These are phyloP conservation scores for Skeletonema marinoi DNA, from an alignment of 108 stramenopile genomes.

Conservation along the genomic window DNA sequence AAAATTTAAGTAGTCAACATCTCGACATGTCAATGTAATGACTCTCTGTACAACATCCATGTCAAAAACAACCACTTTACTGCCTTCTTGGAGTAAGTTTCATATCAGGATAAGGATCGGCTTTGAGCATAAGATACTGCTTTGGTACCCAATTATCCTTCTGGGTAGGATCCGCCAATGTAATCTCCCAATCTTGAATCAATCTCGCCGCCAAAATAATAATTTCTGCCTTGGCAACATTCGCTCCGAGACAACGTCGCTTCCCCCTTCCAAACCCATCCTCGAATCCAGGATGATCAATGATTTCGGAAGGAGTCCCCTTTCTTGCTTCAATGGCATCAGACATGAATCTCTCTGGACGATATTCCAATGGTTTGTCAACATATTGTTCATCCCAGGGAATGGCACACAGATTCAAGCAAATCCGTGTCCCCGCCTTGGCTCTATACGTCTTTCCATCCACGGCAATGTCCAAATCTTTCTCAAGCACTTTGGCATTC, in stretches of 20 bases:
- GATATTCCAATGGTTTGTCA: constrained; percentile 10
- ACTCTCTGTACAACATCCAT: too few relatives aligned
- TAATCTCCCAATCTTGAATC: constrained; percentile 40
- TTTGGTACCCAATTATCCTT: constrained; percentile 15
- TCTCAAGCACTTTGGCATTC: constrained; percentile 3
- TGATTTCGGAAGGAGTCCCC: constrained; percentile 37
- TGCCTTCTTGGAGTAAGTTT: constrained; percentile 4
- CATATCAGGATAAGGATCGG: constrained; percentile 37
- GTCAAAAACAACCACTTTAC: background rate
- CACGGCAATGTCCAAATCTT: constrained; percentile 31
- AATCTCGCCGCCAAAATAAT: constrained; percentile 31
- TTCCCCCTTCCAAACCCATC: constrained; percentile 40
- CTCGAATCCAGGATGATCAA: constrained; percentile 32
- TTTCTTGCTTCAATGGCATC: constrained; percentile 29
- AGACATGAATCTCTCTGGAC: constrained; percentile 31
- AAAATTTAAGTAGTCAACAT: too few relatives aligned
- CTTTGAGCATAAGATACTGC: constrained; percentile 43
- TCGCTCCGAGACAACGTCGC: constrained; percentile 33
- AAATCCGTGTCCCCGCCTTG: constrained; percentile 11
- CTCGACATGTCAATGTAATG: too few relatives aligned
- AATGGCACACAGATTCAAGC: constrained; percentile 22
- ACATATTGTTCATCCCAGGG: constrained; percentile 30
- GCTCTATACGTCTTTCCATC: constrained; percentile 1
- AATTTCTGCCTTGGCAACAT: constrained; percentile 37
- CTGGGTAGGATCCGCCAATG: constrained; percentile 8